Evolutionary conservation across 805 yeast genomes (phyloP).

Genomic region (Teunomyces gatunensis): DNA sequence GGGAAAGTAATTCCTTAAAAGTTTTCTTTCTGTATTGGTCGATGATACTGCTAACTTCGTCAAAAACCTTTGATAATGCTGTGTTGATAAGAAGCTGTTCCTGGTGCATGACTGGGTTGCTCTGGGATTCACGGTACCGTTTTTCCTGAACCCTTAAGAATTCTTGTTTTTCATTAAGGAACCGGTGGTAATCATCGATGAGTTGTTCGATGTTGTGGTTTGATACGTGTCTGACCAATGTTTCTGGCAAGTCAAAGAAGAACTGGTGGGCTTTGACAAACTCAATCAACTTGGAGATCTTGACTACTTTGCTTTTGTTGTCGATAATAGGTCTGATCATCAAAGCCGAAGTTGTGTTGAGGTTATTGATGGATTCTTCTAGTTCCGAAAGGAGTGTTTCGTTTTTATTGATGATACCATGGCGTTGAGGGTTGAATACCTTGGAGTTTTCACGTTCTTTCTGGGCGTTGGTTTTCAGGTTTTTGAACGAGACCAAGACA

Average conservation of each 20-base stretch:
- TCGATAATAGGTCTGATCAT: constrained; percentile 43
- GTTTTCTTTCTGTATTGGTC: constrained; percentile 33
- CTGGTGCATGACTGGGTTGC: constrained; percentile 17
- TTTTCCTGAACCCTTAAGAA: constrained; percentile 14
- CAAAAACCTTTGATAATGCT: constrained; percentile 27
- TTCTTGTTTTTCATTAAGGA: constrained; percentile 22
- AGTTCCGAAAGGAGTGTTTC: constrained; percentile 32
- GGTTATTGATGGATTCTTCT: constrained; percentile 38
- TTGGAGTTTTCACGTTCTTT: constrained; percentile 31
- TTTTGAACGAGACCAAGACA: constrained; percentile 31
- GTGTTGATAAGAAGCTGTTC: constrained; percentile 28
- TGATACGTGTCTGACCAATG: constrained; percentile 25
- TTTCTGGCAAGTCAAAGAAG: constrained; percentile 37
- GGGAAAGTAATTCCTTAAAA: constrained; percentile 35
- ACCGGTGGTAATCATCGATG: constrained; percentile 33
- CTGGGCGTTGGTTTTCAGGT: constrained; percentile 34
- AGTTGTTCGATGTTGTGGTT: constrained; percentile 34
- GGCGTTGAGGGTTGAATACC: constrained; percentile 36
- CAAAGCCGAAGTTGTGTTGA: constrained; percentile 34
- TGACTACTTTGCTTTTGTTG: constrained; percentile 33
- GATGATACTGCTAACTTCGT: constrained; percentile 32
- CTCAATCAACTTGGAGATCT: constrained; percentile 33
- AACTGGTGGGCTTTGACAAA: constrained; percentile 30
- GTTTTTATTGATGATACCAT: constrained; percentile 9
- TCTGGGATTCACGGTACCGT: constrained; percentile 7